These are phyloP conservation scores for Plasmodium cynomolgi DNA, from an alignment of 169 alveolate species.

Conservation along the genomic window DNA sequence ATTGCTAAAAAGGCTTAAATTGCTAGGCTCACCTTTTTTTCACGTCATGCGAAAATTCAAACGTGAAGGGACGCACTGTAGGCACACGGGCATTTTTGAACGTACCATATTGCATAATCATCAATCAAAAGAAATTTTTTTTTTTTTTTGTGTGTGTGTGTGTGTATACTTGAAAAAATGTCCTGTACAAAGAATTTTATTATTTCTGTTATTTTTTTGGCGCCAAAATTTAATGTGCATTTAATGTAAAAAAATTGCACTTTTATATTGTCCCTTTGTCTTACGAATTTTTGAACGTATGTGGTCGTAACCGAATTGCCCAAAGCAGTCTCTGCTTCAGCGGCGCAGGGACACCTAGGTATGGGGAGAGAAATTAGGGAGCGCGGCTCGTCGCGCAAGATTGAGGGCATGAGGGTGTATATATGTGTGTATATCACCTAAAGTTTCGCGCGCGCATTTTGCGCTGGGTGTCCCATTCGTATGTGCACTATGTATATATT, in stretches of 20 bases:
- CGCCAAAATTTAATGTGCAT: constrained; percentile 15
- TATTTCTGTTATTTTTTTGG: constrained; percentile 17
- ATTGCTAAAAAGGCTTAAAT: not conserved
- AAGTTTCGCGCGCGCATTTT: not conserved
- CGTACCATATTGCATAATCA: not conserved
- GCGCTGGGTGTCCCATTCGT: not conserved
- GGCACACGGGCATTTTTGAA: constrained; percentile 37
- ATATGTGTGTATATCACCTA: not conserved
- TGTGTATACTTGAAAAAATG: constrained; percentile 36
- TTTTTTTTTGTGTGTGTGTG: not conserved
- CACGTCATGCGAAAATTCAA: constrained; percentile 15
- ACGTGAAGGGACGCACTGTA: constrained; percentile 54
- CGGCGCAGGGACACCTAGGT: not conserved
- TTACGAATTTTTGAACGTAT: constrained; percentile 12
- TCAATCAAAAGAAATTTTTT: not conserved
- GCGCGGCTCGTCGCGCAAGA: not conserved
- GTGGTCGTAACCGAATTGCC: not conserved
- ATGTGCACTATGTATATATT: not conserved
- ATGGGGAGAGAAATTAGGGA: not conserved
- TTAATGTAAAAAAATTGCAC: constrained; percentile 15
- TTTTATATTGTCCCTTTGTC: constrained; percentile 27
- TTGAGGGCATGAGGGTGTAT: not conserved
- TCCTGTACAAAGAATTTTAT: constrained; percentile 20
- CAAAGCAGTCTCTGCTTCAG: not conserved
- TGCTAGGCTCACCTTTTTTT: not conserved